Conservation (phyloP, 2,329 filamentous ascomycete species). For the Boeremia lycopersici region DNA sequence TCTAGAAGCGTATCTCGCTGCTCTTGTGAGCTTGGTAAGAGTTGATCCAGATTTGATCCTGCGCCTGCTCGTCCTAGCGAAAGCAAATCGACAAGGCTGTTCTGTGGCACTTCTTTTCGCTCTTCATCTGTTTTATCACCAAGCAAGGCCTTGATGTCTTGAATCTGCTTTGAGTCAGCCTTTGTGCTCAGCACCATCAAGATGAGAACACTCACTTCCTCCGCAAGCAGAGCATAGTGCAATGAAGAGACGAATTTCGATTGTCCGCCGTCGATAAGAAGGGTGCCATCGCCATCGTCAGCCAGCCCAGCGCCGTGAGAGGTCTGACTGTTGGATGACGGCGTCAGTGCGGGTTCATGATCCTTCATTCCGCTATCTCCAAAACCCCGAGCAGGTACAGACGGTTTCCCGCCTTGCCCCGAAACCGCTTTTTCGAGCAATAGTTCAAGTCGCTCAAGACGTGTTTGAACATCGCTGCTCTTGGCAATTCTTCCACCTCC, state of each 20-base stretch:
- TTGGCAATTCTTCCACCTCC: slow-evolving; percentile 30
- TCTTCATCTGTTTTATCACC: slow-evolving; percentile 42
- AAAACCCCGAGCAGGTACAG: slow-evolving; percentile 24
- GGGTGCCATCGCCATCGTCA: slow-evolving; percentile 45
- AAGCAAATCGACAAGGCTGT: slow-evolving; percentile 40
- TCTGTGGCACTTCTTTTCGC: slow-evolving; percentile 34
- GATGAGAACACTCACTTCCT: slow-evolving; percentile 37
- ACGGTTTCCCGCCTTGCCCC: slow-evolving; percentile 22
- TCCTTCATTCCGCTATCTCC: slow-evolving; percentile 30
- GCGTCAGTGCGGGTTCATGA: slow-evolving; percentile 30
- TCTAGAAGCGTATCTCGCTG: slow-evolving; percentile 42
- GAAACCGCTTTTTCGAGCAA: slow-evolving; percentile 44
- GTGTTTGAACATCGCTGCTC: slow-evolving; percentile 42
- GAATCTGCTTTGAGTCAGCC: slow-evolving; percentile 32
- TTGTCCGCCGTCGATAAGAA: slow-evolving; percentile 45
- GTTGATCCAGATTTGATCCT: slow-evolving; percentile 31
- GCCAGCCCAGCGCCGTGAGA: slow-evolving; percentile 44
- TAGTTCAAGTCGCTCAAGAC: slow-evolving; percentile 45
- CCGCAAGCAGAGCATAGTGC: slow-evolving; percentile 48
- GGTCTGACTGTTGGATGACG: slow-evolving; percentile 43
- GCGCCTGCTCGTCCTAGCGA: slow-evolving; percentile 40
- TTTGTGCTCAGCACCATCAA: background rate
- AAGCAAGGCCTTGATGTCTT: slow-evolving; percentile 48
- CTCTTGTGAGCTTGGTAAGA: slow-evolving; percentile 40
- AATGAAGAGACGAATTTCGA: slow-evolving; percentile 49